Evolutionary conservation across 768 basidiomycete species (phyloP), one percentile per base, ranked within the genome.

Genomic region (Russula earlei): DNA sequence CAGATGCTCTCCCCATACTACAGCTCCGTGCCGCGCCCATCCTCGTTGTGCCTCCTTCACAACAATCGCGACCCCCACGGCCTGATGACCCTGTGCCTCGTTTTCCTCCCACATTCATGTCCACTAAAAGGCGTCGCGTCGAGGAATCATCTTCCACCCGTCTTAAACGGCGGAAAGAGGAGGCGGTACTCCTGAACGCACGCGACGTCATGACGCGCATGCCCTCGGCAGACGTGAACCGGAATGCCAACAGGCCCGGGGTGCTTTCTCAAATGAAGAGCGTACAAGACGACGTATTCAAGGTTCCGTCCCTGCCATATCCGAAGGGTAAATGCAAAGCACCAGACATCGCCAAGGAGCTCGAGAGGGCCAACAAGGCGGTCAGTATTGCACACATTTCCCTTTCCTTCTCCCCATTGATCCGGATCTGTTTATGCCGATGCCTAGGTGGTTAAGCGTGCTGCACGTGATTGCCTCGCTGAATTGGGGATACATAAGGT

Each of bases 81-180:
- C 87, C 87, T 0, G 87, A 90, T 58, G 87, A 90, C 58, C 87
- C 86, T 0, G 87, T 82, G 5, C 87, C 87, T 8, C 84, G 87
- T 17, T 73, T 76, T 27, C 85, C 86, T 0, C 84, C 85, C 4
- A 22, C 41, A 49, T 6, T 58, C 52, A 17, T 52, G 44, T 14
- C 49, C 27, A 63, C 61, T 2, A 64, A 54, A 34, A 68, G 61
- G 27, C 62, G 65, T 10, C 69, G 69, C 29, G 60, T 58, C 15
- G 49, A 40, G 11, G 63, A 56, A 9, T 58, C 63, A 20, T 44
- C 52, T 38, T 56, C 53, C 11, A 59, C 37, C 12, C 61, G 51
- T 25, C 58, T 53, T n/a, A 68, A 66, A 45, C 63, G 45, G 24
- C 24, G 52, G 49, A 22, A 66, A 54, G 40, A 67, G 69, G 71